Conservation (phyloP, 2,329 filamentous ascomycete genomes). For the Eutypella sp. region DNA sequence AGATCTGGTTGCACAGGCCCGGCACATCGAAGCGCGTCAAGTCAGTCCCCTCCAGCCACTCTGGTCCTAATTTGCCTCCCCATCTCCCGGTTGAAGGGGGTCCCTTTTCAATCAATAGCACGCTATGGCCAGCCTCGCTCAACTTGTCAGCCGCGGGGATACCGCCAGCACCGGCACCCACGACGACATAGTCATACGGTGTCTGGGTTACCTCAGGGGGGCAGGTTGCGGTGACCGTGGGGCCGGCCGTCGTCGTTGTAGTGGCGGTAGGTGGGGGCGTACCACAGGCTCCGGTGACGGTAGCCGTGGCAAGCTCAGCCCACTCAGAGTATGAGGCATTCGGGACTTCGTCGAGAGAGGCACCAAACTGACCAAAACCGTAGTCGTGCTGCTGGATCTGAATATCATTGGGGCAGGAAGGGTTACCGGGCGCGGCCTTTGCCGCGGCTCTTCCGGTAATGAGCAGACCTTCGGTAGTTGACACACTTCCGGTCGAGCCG, state of each 20-base stretch:
- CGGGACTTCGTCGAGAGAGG: slow-evolving; percentile 22
- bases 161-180: slow-evolving; percentile 56
- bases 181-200: slow-evolving; percentile 56
- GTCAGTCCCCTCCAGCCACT: slow-evolving; percentile 49
- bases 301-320: slow-evolving; percentile 39
- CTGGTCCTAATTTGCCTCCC: slow-evolving; percentile 56
- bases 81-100: slow-evolving; percentile 59
- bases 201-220: slow-evolving; percentile 28
- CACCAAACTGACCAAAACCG: slow-evolving; percentile 48
- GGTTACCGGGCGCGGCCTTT: slow-evolving; percentile 35
- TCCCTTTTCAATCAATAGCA: slow-evolving; percentile 59
- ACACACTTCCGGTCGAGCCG: slow-evolving; percentile 37
- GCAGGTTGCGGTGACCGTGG: slow-evolving; percentile 13
- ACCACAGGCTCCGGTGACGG: slow-evolving; percentile 29
- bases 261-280: slow-evolving; percentile 12
- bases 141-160: slow-evolving; percentile 57
- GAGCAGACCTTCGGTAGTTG: slow-evolving; percentile 38
- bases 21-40: slow-evolving; percentile 69
- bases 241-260: slow-evolving; percentile 16
- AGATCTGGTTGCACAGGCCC: slow-evolving; percentile 67
- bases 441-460: slow-evolving; percentile 54
- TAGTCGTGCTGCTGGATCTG: slow-evolving; percentile 50
- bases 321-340: slow-evolving; percentile 37
- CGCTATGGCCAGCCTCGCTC: slow-evolving; percentile 59
- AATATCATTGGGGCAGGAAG: slow-evolving; percentile 38